These are phyloP conservation scores for Purpureocillium takamizusanense DNA, from an alignment of 2,329 filamentous ascomycete genomes.

Conservation along the genomic window DNA sequence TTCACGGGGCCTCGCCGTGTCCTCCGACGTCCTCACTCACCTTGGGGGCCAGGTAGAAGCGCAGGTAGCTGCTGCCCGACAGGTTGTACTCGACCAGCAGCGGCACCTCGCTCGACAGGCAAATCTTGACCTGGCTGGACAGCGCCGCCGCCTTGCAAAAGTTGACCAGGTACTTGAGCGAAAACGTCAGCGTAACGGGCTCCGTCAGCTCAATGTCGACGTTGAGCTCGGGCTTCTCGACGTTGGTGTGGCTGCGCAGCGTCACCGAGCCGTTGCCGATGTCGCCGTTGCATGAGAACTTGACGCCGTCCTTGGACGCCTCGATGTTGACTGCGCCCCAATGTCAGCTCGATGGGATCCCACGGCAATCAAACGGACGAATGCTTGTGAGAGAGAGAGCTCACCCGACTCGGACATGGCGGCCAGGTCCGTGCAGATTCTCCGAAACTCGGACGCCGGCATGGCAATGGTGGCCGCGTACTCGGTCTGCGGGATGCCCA, in stretches of 20 bases:
- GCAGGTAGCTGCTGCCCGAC: constrained; percentile 74
- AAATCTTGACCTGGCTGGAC: constrained; percentile 77
- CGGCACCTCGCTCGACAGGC: constrained; percentile 91
- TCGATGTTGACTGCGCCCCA: constrained; percentile 73
- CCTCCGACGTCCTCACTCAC: constrained; percentile 50
- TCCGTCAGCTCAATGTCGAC: constrained; percentile 87
- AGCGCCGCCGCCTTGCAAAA: constrained; percentile 96
- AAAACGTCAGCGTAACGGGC: constrained; percentile 91
- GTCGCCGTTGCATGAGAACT: constrained; percentile 87
- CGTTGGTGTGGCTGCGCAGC: constrained; percentile 75
- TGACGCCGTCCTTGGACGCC: constrained; percentile 92
- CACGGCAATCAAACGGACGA: no score
- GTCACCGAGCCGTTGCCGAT: constrained; percentile 94
- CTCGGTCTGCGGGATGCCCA: constrained; percentile 98
- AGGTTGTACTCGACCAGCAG: constrained; percentile 88
- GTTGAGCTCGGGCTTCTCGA: constrained; percentile 80
- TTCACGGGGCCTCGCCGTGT: no score
- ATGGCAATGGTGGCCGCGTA: constrained; percentile 87
- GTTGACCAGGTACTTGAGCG: constrained; percentile 98
- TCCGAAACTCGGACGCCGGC: constrained; percentile 83
- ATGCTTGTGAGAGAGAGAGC: constrained; percentile 16
- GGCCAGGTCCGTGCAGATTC: constrained; percentile 87
- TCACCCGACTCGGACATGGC: constrained; percentile 92
- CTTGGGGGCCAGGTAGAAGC: constrained; percentile 98
- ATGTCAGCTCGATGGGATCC: not conserved